phyloP scores from a whole-genome alignment of 805 yeast species.

The Kodamaea kaohsiungensis region DNA sequence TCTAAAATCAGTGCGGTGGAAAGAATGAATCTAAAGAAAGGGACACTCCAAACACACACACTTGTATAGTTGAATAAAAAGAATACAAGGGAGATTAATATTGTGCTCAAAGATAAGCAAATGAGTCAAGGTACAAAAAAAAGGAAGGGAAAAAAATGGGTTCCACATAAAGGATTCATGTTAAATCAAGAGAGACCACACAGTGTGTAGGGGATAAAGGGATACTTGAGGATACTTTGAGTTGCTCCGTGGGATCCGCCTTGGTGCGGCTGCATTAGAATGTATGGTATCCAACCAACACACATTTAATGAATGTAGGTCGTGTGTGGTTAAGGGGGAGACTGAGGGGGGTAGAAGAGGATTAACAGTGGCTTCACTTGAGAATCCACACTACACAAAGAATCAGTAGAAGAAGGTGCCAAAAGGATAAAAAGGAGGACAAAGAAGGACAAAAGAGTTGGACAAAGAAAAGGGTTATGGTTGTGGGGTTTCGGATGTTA shows the following conservation, averaged over 20 bases:
- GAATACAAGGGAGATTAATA: background rate
- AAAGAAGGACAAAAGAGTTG: no score
- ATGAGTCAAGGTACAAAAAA: background rate
- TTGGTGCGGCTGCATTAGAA: background rate
- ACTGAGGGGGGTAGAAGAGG: background rate
- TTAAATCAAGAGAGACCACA: no score
- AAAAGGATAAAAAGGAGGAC: background rate
- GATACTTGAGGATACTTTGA: background rate
- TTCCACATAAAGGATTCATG: background rate
- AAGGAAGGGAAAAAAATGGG: background rate
- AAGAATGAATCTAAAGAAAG: background rate
- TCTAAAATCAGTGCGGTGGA: background rate
- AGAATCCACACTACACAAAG: background rate
- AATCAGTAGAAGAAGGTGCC: background rate
- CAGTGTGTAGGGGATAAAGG: background rate
- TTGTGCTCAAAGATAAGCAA: background rate
- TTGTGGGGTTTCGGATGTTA: no score
- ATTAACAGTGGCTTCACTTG: background rate
- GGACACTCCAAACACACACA: background rate
- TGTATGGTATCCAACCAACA: no score
- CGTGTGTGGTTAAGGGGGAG: slow-evolving; percentile 6
- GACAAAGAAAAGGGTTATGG: no score
- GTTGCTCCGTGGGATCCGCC: background rate
- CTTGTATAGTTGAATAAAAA: background rate
- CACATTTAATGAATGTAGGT: background rate